phyloP scores from a whole-genome alignment of 2,329 filamentous ascomycete species.

The Fusarium napiforme region DNA sequence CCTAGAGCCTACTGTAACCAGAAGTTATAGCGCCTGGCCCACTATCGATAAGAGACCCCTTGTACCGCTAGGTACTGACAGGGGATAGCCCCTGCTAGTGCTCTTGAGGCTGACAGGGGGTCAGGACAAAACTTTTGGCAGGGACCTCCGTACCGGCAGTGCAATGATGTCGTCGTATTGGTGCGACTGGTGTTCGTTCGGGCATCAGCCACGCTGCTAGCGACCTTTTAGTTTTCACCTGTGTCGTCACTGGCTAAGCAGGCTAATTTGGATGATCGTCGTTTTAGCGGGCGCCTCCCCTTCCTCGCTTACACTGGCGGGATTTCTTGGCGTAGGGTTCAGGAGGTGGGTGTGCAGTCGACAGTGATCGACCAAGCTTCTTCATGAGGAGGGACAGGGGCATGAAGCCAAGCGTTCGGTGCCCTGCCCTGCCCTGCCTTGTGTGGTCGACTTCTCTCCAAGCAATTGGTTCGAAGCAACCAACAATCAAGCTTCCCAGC shows the following conservation, averaged over 20 bases:
- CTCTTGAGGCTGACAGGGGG: too few species aligned
- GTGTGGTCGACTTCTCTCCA: slow-evolving; percentile 23
- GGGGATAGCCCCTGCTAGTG: too few species aligned
- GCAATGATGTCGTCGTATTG: slow-evolving; percentile 27
- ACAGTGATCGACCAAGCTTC: slow-evolving; percentile 43
- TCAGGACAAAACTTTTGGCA: too few species aligned
- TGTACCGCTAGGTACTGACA: too few species aligned
- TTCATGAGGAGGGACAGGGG: slow-evolving; percentile 34
- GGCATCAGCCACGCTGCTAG: slow-evolving; percentile 29
- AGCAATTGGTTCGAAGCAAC: slow-evolving; percentile 23
- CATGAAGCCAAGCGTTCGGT: slow-evolving; percentile 33
- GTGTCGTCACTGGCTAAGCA: slow-evolving; percentile 40
- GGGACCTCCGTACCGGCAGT: slow-evolving; percentile 30
- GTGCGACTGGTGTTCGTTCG: slow-evolving; percentile 34
- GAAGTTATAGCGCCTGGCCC: too few species aligned
- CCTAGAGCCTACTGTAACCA: too few species aligned
- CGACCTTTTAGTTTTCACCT: slow-evolving; percentile 24
- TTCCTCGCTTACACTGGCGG: slow-evolving; percentile 46
- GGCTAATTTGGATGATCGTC: slow-evolving; percentile 47
- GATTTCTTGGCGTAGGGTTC: slow-evolving; percentile 39
- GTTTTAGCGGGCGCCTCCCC: slow-evolving; percentile 46
- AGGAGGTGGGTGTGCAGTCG: slow-evolving; percentile 28
- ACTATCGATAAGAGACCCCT: too few species aligned
- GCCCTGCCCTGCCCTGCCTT: slow-evolving; percentile 29
- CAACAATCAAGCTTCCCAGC: slow-evolving; percentile 32